A percentile compares a stretch with the other conserved stretches of the same genome.
Evolutionary conservation across 768 basidiomycete species (phyloP).

Genomic region (Suillus americanus): DNA sequence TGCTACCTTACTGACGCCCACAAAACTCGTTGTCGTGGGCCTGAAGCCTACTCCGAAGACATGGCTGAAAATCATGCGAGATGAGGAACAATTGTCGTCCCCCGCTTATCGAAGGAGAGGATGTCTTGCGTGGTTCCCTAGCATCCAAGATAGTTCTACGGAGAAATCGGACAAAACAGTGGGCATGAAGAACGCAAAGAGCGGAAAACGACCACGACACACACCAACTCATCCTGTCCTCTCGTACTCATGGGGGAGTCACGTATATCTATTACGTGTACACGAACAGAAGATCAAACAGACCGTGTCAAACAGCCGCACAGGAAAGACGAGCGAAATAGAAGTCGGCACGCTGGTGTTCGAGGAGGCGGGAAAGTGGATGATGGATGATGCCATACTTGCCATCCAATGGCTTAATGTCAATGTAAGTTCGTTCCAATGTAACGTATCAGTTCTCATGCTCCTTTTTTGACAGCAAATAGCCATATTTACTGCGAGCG

Average conservation of each 20-base stretch:
- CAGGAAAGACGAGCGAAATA: slow-evolving; percentile 56
- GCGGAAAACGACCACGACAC: slow-evolving; percentile 17
- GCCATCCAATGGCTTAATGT: slow-evolving; percentile 87
- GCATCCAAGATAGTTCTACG: slow-evolving; percentile 34
- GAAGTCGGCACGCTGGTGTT: slow-evolving; percentile 69
- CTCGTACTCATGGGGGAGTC: slow-evolving; percentile 83
- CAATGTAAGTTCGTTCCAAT: slow-evolving; percentile 62
- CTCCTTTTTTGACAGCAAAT: slow-evolving; percentile 55
- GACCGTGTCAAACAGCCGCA: slow-evolving; percentile 48
- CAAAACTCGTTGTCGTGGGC: slow-evolving; percentile 91
- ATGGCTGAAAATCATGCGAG: slow-evolving; percentile 78
- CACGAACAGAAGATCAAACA: slow-evolving; percentile 58
- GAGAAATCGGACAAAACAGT: background rate
- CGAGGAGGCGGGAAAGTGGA: slow-evolving; percentile 60
- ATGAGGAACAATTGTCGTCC: slow-evolving; percentile 43
- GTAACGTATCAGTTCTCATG: background rate
- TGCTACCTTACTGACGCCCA: slow-evolving; percentile 83
- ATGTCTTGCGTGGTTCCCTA: slow-evolving; percentile 81
- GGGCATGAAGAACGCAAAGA: slow-evolving; percentile 15
- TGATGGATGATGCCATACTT: slow-evolving; percentile 59
- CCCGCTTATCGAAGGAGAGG: slow-evolving; percentile 56
- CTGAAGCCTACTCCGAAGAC: slow-evolving; percentile 90
- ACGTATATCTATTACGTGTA: slow-evolving; percentile 64
- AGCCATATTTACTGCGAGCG: slow-evolving; percentile 52
- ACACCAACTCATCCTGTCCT: slow-evolving; percentile 57